phyloP scores from a whole-genome alignment of 805 yeast genomes.

The Kluyveromyces dobzhanskii region DNA sequence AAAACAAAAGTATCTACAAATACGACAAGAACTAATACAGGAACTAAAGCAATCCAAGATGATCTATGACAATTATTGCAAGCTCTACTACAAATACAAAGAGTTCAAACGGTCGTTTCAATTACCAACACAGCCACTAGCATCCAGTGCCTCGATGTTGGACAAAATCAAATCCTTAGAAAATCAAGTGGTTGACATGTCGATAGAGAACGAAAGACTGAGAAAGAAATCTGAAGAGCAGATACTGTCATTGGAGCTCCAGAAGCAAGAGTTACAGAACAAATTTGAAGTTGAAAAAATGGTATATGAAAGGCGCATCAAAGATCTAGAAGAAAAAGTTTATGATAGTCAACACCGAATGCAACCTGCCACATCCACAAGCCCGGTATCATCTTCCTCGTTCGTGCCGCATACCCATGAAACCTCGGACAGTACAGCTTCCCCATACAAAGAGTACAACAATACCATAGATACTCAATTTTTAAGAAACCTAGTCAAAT shows the following conservation, averaged over 20 bases:
- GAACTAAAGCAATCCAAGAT: constrained; percentile 29
- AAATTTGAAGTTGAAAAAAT: constrained; percentile 16
- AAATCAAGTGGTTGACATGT: constrained; percentile 17
- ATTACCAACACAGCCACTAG: neutral
- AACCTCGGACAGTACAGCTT: constrained; percentile 2
- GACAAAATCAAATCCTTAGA: constrained; percentile 17
- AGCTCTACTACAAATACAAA: constrained; percentile 27
- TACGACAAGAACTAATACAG: constrained; percentile 25
- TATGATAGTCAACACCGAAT: neutral
- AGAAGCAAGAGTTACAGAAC: constrained; percentile 19
- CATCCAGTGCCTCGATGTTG: neutral
- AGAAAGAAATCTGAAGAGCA: constrained; percentile 25
- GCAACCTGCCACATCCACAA: neutral
- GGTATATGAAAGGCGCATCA: constrained; percentile 20
- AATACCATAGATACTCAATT: constrained; percentile 13
- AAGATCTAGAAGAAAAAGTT: constrained; percentile 22
- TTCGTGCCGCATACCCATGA: constrained; percentile 1
- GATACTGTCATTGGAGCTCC: constrained; percentile 17
- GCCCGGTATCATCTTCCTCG: neutral
- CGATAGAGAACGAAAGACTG: constrained; percentile 19
- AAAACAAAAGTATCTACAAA: constrained; percentile 18
- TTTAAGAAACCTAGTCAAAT: constrained; percentile 9
- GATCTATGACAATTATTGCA: constrained; percentile 30
- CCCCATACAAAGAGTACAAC: constrained; percentile 12
- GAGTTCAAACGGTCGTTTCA: constrained; percentile 13